phyloP scores from a whole-genome alignment of 257 asterid genomes.

The Nicotiana paniculata region DNA sequence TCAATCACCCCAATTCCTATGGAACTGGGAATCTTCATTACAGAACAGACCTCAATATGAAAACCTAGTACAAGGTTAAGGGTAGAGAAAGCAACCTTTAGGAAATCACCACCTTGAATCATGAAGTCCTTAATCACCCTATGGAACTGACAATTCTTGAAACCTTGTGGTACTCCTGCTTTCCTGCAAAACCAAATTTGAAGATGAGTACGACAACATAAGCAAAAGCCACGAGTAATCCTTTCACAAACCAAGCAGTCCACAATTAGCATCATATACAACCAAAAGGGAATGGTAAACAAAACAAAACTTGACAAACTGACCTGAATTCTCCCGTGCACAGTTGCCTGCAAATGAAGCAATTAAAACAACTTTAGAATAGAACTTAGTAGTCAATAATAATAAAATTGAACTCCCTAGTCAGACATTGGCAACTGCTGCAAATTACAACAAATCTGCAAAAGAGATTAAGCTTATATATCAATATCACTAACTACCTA shows the following conservation, averaged over 20 bases:
- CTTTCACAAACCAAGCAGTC: not conserved
- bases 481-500: not conserved
- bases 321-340: slow-evolving; percentile 93
- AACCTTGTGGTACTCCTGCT: slow-evolving; percentile 84
- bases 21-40: not conserved
- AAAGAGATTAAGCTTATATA: not conserved
- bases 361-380: not conserved
- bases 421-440: not conserved
- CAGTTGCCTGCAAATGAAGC: slow-evolving; percentile 54
- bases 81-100: slow-evolving; percentile 51
- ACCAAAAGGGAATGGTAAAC: not conserved
- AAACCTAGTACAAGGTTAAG: not conserved
- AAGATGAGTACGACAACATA: slow-evolving; percentile 8
- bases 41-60: not conserved
- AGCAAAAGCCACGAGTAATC: not conserved
- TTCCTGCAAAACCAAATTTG: slow-evolving; percentile 45
- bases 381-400: not conserved
- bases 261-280: not conserved
- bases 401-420: not conserved
- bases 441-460: not conserved
- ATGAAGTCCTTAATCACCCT: slow-evolving; percentile 95
- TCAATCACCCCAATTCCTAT: not conserved
- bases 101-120: slow-evolving; percentile 95
- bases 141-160: slow-evolving; percentile 85
- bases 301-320: slow-evolving; percentile 8